A percentile compares a stretch with the other conserved stretches of the same genome.
Evolutionary conservation across 306 rosid species (phyloP).

Genomic region (Quercus wislizeni): DNA sequence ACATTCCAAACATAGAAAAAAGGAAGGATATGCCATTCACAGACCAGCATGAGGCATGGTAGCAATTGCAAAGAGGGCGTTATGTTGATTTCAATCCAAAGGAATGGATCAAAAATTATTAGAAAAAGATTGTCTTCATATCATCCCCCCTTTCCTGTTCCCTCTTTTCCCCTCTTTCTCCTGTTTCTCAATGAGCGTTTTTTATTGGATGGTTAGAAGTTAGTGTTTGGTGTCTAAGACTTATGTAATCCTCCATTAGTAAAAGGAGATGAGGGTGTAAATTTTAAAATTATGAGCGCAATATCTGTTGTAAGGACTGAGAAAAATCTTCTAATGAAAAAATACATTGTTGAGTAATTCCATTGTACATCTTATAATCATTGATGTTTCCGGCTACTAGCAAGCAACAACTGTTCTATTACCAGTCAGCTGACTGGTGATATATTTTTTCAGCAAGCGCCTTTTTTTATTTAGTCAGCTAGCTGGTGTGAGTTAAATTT

Average conservation of each 20-base stretch:
- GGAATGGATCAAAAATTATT: constrained; percentile 64
- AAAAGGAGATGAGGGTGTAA: neutral
- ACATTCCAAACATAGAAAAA: constrained; percentile 83
- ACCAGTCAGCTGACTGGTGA: too few relatives aligned
- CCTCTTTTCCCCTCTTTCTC: neutral
- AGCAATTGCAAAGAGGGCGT: constrained; percentile 88
- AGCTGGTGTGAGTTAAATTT: too few relatives aligned
- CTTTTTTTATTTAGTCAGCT: too few relatives aligned
- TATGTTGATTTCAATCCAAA: constrained; percentile 93
- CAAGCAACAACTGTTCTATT: too few relatives aligned
- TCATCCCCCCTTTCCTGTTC: neutral
- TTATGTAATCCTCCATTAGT: neutral
- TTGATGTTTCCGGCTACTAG: too few relatives aligned
- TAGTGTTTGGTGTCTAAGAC: neutral
- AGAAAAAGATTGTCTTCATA: neutral
- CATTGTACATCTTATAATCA: too few relatives aligned
- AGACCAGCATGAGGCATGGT: constrained; percentile 87
- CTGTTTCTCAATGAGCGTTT: neutral
- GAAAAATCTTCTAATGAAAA: neutral
- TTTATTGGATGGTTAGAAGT: neutral
- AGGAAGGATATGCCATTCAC: constrained; percentile 81
- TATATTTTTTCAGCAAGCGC: too few relatives aligned
- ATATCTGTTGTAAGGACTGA: neutral
- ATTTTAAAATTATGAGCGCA: neutral
- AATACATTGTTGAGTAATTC: neutral